Percentiles rank a stretch among this genome's conserved stretches.
Conservation (phyloP, 2,329 filamentous ascomycete genomes). For the Penicillium janthinellum region DNA sequence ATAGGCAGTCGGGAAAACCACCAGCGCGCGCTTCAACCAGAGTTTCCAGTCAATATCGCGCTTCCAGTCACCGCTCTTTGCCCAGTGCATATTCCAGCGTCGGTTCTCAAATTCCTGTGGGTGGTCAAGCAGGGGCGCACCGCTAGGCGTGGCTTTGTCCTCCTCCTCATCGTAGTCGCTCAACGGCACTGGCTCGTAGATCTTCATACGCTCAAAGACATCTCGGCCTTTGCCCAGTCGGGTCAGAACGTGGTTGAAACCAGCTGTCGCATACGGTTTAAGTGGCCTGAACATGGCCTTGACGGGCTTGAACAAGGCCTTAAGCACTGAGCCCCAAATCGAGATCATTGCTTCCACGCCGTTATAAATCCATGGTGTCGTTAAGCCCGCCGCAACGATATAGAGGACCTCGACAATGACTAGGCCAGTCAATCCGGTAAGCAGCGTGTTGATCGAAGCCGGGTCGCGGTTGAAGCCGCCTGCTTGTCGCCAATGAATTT, state of each 20-base stretch:
- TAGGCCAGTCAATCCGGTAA: slow-evolving; percentile 38
- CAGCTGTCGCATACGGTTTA: not conserved
- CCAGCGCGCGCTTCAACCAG: slow-evolving; percentile 19
- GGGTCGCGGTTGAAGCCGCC: slow-evolving; percentile 36
- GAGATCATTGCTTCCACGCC: slow-evolving; percentile 31
- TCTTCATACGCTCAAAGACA: slow-evolving; percentile 13
- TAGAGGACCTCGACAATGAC: slow-evolving; percentile 34
- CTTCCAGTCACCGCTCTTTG: slow-evolving; percentile 6
- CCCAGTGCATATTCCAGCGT: slow-evolving; percentile 5
- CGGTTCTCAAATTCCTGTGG: slow-evolving; percentile 5
- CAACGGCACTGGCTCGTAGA: slow-evolving; percentile 18
- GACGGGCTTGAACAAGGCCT: slow-evolving; percentile 9
- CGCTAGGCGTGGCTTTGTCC: slow-evolving; percentile 11
- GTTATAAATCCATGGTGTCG: slow-evolving; percentile 28
- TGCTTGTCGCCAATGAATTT: slow-evolving; percentile 42
- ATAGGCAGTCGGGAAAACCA: slow-evolving; percentile 26
- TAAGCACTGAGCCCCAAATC: slow-evolving; percentile 8
- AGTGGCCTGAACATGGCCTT: slow-evolving; percentile 8
- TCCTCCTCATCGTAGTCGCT: slow-evolving; percentile 21
- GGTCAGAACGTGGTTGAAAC: not conserved
- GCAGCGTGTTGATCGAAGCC: slow-evolving; percentile 35
- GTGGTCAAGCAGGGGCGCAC: slow-evolving; percentile 15
- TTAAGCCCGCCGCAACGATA: slow-evolving; percentile 28
- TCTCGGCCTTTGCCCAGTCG: slow-evolving; percentile 6
- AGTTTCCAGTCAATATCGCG: slow-evolving; percentile 11